Evolutionary conservation across 2,329 filamentous ascomycete species (phyloP), one percentile per base, ranked within the genome.

Genomic region (Thermochaetoides dissita): DNA sequence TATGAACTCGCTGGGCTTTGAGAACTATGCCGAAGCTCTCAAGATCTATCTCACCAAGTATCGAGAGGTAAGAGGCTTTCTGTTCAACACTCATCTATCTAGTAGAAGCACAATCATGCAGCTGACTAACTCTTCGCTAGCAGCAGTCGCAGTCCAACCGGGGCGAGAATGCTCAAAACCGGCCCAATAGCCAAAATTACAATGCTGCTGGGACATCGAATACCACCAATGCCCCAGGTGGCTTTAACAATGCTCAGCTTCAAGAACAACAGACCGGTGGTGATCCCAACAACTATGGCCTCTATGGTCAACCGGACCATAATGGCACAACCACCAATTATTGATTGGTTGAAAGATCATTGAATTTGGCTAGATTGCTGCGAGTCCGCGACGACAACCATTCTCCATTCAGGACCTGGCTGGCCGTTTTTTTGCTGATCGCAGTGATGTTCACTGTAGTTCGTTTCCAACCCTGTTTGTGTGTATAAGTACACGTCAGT

Each of bases 21-120:
- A 98, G 65, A 98, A 98, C 66, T 98, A 98, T 60, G 84, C 89
- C 28, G 91, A 98, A 63, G 91, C 91, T 1, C 71, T 98, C 45
- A 98, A 98, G 66, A 95, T 98, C 53, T 98, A 98, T 62, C 74
- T 98, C 35, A 86, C 88, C 46, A 91, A 95, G 60, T 98, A 96
- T 64, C 81, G 91, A 63, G 91, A 98, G 75, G 91, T 96, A 74
- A 76, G 46, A 38, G 28, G 43, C 46, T 53, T 51, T 49, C 67
- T 62, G 49, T 55, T 59, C 60, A 24, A 24, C 5, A 5, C 17
- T 3, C 17, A 24, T 24, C 17, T 24, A 24, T 5, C 5, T 24
- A 24, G 17, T 24, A 24, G 17, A 24, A 24, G 17, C 17, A 3
- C 17, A 5, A 24, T 24, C 17, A 24, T 3, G 5, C 17, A 24